Base-by-base conservation (phyloP, 257 asterid species). In the Haberlea rhodopensis region DNA sequence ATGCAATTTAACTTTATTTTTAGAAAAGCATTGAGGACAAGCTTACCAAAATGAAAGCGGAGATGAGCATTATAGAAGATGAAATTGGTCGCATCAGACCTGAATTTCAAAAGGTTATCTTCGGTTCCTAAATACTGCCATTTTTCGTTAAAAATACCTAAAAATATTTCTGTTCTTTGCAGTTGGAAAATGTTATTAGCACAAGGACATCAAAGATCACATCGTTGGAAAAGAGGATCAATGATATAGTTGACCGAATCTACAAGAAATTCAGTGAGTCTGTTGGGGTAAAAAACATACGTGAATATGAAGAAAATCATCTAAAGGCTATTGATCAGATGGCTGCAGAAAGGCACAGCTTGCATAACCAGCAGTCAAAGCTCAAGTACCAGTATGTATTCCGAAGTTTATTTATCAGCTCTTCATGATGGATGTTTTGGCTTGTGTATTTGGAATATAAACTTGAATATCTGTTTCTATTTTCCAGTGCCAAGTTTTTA, bases 221-320 rank as follows among this genome's bases (percentile, higher is more conserved):
- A 56, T 74, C 83, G 5, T 76, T 79, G 26, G 97, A 84, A 79
- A 76, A 76, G 43, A 80, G 80, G 81, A 94, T 90, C 83, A 89
- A 94, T 76, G 87, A 79, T 64, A 86, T 90, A 53, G 92, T 94
- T 75, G 99, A 94, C 73, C 73, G 77, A 68, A 79, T 84, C 71
- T 94, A 90, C 81, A 85, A 87, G 85, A 82, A 78, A 75, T 94
- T 90, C 75, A 94, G 99, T 9, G 89, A 86, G 78, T 87, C 97
- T 75, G 95, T 94, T 72, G 97, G 99, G 58, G 99, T 94, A 40
- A 81, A 76, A 37, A 90, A 84, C 77, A 90, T 94, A 62, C 95
- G 97, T 48, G 99, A 94, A 80, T 94, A 90, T 75, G 99, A 94
- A 80, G 97, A 90, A 77, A 86, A 86, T 77, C 94, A 94, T 78